phyloP scores from a whole-genome alignment of 257 asterid species.

The Knoxia roxburghii region DNA sequence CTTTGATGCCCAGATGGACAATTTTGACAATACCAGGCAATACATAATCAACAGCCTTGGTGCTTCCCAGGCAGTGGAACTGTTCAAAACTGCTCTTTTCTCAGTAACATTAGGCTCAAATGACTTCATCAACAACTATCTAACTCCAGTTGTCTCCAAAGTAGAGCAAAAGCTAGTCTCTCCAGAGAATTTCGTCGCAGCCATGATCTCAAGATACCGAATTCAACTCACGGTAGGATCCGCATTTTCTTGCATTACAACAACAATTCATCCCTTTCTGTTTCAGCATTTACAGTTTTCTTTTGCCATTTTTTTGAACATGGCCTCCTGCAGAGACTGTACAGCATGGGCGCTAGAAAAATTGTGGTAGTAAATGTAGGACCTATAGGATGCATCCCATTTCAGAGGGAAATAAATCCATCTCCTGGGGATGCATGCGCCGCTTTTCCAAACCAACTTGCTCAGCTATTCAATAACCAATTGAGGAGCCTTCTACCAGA shows the following conservation, averaged over 20 bases:
- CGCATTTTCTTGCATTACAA: too few species aligned
- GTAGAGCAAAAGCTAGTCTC: constrained; percentile 31
- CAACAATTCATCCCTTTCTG: too few species aligned
- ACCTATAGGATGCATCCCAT: constrained; percentile 84
- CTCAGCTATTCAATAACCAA: constrained; percentile 50
- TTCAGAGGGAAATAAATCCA: constrained; percentile 55
- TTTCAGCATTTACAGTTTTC: too few species aligned
- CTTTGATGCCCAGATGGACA: constrained; percentile 72
- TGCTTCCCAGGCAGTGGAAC: constrained; percentile 22
- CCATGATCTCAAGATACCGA: constrained; percentile 53
- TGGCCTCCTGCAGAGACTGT: constrained; percentile 46
- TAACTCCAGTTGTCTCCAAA: constrained; percentile 38
- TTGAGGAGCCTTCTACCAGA: constrained; percentile 39
- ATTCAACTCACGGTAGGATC: constrained; percentile 50
- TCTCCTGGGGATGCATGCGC: constrained; percentile 45
- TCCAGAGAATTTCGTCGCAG: constrained; percentile 47
- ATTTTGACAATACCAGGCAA: constrained; percentile 59
- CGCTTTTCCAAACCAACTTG: constrained; percentile 50
- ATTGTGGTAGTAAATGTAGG: constrained; percentile 60
- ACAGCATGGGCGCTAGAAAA: constrained; percentile 53
- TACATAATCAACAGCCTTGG: constrained; percentile 48
- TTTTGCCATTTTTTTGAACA: neutral
- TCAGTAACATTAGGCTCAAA: constrained; percentile 68
- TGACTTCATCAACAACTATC: constrained; percentile 76
- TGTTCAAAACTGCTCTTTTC: constrained; percentile 38